Conservation (phyloP, 192 early-diverging fungal species). For the Coemansia sp. region DNA sequence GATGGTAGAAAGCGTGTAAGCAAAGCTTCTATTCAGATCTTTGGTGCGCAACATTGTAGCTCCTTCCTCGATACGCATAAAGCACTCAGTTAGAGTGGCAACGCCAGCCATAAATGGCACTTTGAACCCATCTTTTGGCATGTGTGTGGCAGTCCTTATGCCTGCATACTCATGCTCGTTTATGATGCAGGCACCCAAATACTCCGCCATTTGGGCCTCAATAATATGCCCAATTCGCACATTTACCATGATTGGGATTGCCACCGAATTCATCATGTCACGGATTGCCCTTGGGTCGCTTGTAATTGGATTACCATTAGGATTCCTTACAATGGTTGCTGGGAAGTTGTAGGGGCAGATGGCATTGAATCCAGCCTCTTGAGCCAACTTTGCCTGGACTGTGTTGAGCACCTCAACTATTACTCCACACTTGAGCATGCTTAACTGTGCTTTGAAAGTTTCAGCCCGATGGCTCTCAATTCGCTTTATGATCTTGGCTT, state of each 20-base stretch:
- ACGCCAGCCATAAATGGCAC: constrained; percentile 86
- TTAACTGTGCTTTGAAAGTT: too few species aligned
- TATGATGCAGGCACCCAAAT: constrained; percentile 84
- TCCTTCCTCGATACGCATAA: constrained; percentile 83
- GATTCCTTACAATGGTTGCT: background rate
- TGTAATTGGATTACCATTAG: background rate
- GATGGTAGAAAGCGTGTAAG: too few species aligned
- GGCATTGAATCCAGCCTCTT: background rate
- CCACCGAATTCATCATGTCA: background rate
- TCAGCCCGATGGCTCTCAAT: background rate
- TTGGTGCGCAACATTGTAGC: constrained; percentile 93
- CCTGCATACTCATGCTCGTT: constrained; percentile 82
- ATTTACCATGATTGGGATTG: constrained; percentile 3
- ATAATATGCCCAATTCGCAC: constrained; percentile 3
- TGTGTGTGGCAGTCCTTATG: constrained; percentile 64
- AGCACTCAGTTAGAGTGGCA: constrained; percentile 85
- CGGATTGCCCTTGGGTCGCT: background rate
- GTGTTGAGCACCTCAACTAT: background rate
- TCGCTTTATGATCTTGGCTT: background rate
- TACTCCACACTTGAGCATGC: background rate
- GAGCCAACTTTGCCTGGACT: background rate
- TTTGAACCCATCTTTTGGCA: constrained; percentile 79
- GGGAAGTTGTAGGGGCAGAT: background rate
- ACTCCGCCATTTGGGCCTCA: constrained; percentile 67
- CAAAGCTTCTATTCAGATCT: constrained; percentile 63